These are phyloP conservation scores for Pythium utonaiense DNA, from an alignment of 352 stramenopile species.

Conservation along the genomic window DNA sequence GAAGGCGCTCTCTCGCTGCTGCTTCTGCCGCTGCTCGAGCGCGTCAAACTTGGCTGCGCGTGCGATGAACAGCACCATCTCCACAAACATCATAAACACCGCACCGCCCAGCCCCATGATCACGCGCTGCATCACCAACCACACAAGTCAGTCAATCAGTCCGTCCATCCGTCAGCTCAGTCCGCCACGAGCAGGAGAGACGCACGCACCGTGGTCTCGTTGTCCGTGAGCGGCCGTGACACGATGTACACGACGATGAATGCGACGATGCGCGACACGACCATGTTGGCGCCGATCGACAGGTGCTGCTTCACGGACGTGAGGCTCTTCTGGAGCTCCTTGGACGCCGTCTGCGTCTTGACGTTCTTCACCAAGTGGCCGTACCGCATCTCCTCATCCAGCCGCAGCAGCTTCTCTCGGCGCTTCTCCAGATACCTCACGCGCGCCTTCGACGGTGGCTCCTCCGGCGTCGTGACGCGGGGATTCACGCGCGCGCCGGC, in stretches of 20 bases:
- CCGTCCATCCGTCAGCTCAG: background rate
- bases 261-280: slow-evolving; percentile 72
- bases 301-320: slow-evolving; percentile 73
- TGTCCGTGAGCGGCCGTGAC: slow-evolving; percentile 57
- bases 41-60: slow-evolving; percentile 63
- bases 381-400: slow-evolving; percentile 83
- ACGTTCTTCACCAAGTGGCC: slow-evolving; percentile 72
- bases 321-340: slow-evolving; percentile 54
- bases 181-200: background rate
- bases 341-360: slow-evolving; percentile 35
- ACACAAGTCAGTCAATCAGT: slow-evolving; percentile 2
- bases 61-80: slow-evolving; percentile 86
- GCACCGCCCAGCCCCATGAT: slow-evolving; percentile 62
- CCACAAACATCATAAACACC: slow-evolving; percentile 85
- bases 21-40: slow-evolving; percentile 35
- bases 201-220: slow-evolving; percentile 63
- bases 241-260: slow-evolving; percentile 82
- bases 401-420: slow-evolving; percentile 56
- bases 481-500: slow-evolving; percentile 4
- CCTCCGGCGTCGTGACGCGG: background rate
- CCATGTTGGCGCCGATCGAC: slow-evolving; percentile 83
- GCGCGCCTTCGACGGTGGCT: slow-evolving; percentile 7
- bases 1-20: slow-evolving; percentile 19
- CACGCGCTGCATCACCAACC: slow-evolving; percentile 35
- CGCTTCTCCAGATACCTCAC: slow-evolving; percentile 44